Evolutionary conservation across 2,329 filamentous ascomycete genomes (phyloP).

Genomic region (Mycogone perniciosa): DNA sequence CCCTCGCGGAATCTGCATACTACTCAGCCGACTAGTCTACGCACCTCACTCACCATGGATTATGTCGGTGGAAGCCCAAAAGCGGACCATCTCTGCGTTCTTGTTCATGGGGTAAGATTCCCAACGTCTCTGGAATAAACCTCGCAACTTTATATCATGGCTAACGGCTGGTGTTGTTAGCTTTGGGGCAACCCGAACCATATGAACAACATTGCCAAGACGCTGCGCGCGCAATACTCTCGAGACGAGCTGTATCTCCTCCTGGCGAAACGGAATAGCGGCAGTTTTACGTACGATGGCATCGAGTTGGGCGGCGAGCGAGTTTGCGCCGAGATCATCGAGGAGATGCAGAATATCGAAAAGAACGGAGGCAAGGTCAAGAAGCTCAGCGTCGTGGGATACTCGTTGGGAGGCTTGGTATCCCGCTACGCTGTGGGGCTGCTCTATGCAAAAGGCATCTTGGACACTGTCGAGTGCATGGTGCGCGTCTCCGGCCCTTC

Average conservation of each 20-base stretch:
- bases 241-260: constrained; percentile 63
- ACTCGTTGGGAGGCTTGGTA: constrained; percentile 83
- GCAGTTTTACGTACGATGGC: constrained; percentile 65
- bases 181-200: constrained; percentile 77
- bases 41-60: constrained; percentile 10
- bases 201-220: constrained; percentile 60
- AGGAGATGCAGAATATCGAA: constrained; percentile 51
- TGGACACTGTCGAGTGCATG: constrained; percentile 74
- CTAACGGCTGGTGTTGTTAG: constrained; percentile 29
- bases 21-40: constrained; percentile 8
- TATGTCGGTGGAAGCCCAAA: constrained; percentile 45
- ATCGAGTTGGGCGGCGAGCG: constrained; percentile 63
- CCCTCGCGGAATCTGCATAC: constrained; percentile 1
- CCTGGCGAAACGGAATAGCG: constrained; percentile 65
- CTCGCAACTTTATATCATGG: constrained; percentile 11
- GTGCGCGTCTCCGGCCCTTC: constrained; percentile 33
- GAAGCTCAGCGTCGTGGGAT: constrained; percentile 82
- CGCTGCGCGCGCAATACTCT: constrained; percentile 54
- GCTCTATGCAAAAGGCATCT: constrained; percentile 70
- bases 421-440: constrained; percentile 82
- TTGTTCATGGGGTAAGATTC: constrained; percentile 65
- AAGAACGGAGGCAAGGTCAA: constrained; percentile 62
- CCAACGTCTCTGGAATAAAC: not conserved
- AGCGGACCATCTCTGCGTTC: constrained; percentile 67
- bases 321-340: constrained; percentile 60